Evolutionary conservation across 768 basidiomycete genomes (phyloP).

Genomic region (Hemileccinum rubropunctum): DNA sequence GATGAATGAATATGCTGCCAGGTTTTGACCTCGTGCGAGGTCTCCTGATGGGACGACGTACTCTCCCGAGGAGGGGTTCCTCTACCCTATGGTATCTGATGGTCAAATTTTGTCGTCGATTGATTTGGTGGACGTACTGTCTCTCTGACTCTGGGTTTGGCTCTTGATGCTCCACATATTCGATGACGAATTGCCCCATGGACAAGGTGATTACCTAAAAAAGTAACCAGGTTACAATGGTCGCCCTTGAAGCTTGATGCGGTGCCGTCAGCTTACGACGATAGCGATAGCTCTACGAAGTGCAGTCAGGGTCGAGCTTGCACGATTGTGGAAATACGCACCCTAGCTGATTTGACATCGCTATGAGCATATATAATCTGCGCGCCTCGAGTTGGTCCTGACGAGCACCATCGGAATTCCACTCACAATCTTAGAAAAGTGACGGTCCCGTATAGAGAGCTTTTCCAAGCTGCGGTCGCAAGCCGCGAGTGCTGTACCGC

Average conservation of each 20-base stretch:
- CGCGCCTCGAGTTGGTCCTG: background rate
- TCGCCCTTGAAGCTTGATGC: no score
- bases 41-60: conserved; percentile 16
- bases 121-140: conserved; percentile 17
- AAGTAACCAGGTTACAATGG: background rate
- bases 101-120: background rate
- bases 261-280: conserved; percentile 16
- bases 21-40: conserved; percentile 55
- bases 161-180: conserved; percentile 26
- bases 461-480: conserved; percentile 50
- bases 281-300: conserved; percentile 22
- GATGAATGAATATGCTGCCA: conserved; percentile 60
- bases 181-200: conserved; percentile 56
- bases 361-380: conserved; percentile 70
- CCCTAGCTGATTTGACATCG: conserved; percentile 72
- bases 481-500: conserved; percentile 40
- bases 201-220: conserved; percentile 55
- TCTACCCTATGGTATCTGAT: conserved; percentile 13
- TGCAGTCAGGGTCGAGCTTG: conserved; percentile 6
- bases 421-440: conserved; percentile 62
- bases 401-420: background rate
- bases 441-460: conserved; percentile 53
- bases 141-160: conserved; percentile 9
- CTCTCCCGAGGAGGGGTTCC: conserved; percentile 22
- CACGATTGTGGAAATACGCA: conserved; percentile 33